These are phyloP conservation scores for Conringia planisiliqua DNA, from an alignment of 345 rosid genomes.

Conservation along the genomic window DNA sequence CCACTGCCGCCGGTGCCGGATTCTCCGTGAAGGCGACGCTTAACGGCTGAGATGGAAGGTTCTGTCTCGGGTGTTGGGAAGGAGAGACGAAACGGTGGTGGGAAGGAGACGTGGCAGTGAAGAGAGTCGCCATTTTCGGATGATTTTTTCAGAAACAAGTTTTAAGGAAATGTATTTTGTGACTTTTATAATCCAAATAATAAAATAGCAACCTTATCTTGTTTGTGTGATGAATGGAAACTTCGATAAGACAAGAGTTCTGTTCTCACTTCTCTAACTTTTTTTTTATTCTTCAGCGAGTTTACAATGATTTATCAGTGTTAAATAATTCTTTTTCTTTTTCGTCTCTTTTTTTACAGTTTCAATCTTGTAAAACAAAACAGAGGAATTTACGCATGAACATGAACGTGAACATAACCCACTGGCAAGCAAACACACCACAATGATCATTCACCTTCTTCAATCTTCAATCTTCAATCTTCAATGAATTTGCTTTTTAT, in stretches of 20 bases:
- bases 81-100: constrained; percentile 37
- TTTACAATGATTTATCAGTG: background rate
- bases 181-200: background rate
- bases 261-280: background rate
- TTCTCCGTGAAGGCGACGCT: background rate
- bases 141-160: background rate
- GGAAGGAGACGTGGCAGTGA: constrained; percentile 21
- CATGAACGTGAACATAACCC: constrained; percentile 17
- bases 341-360: constrained; percentile 1
- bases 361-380: constrained; percentile 26
- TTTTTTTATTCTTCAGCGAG: background rate
- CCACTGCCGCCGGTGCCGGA: background rate
- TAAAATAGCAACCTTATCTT: constrained; percentile 23
- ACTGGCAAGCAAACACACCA: background rate
- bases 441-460: background rate
- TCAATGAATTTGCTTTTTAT: background rate
- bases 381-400: constrained; percentile 8
- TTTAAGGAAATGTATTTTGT: background rate
- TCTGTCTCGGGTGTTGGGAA: constrained; percentile 38
- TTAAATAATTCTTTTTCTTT: background rate
- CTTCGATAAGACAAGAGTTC: background rate
- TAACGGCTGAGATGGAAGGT: constrained; percentile 9
- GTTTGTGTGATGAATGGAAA: constrained; percentile 16
- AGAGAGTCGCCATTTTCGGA: constrained; percentile 29
- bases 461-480: constrained; percentile 10